Conservation (phyloP, 2,329 filamentous ascomycete genomes). For the Lachnellula suecica region DNA sequence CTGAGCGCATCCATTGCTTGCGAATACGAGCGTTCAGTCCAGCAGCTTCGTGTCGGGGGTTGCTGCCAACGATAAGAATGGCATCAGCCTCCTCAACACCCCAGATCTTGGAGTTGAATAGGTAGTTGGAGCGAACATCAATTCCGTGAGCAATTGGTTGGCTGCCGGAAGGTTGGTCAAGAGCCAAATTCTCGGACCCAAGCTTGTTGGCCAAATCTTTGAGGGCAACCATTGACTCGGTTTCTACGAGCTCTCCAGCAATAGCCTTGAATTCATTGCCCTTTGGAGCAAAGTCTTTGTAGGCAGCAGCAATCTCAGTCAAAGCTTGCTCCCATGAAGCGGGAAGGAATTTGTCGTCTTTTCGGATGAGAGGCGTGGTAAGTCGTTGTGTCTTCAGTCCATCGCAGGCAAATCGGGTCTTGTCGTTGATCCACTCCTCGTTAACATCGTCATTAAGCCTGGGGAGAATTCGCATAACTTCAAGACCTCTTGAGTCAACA, state of each 20-base stretch:
- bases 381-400: slow-evolving; percentile 94
- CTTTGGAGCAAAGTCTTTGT: slow-evolving; percentile 75
- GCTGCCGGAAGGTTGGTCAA: slow-evolving; percentile 84
- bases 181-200: slow-evolving; percentile 90
- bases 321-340: slow-evolving; percentile 95
- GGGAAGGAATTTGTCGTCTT: slow-evolving; percentile 87
- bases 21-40: slow-evolving; percentile 94
- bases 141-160: slow-evolving; percentile 87
- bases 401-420: slow-evolving; percentile 93
- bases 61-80: slow-evolving; percentile 91
- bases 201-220: slow-evolving; percentile 98
- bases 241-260: slow-evolving; percentile 86
- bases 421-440: slow-evolving; percentile 99
- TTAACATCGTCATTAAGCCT: slow-evolving; percentile 97
- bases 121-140: slow-evolving; percentile 90
- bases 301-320: slow-evolving; percentile 79
- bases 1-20: slow-evolving; percentile 96
- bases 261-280: slow-evolving; percentile 95
- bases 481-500: slow-evolving; percentile 86
- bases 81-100: slow-evolving; percentile 92
- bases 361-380: slow-evolving; percentile 86
- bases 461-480: slow-evolving; percentile 93
- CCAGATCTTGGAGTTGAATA: slow-evolving; percentile 93
- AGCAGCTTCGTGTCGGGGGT: slow-evolving; percentile 92
- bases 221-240: slow-evolving; percentile 90